Conservation (phyloP, 176 grass and related monocot genomes). For the Zea luxurians region DNA sequence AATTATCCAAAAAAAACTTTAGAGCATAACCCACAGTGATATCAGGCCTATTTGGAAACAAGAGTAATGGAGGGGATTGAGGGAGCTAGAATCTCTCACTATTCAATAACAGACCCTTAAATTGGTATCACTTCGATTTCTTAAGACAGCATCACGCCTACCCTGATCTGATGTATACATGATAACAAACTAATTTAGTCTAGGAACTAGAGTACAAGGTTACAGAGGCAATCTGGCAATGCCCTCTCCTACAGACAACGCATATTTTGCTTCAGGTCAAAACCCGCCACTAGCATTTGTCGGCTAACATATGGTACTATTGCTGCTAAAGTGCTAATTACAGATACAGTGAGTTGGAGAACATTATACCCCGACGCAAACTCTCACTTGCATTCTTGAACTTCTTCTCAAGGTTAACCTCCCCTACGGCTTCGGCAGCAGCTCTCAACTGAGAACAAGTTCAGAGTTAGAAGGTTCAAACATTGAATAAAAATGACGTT, state of each 20-base stretch:
- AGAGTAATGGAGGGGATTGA: no score
- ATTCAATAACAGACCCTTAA: no score
- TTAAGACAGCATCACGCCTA: not conserved
- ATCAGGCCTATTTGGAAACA: no score
- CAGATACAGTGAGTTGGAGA: constrained; percentile 92
- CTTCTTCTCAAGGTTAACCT: constrained; percentile 69
- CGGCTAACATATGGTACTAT: constrained; percentile 20
- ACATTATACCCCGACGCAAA: constrained; percentile 93
- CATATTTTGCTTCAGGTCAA: constrained; percentile 25
- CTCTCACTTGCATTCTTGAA: constrained; percentile 73
- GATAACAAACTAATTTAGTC: not conserved
- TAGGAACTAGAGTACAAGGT: not conserved
- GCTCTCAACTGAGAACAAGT: constrained; percentile 72
- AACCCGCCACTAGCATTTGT: constrained; percentile 17
- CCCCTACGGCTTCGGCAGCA: constrained; percentile 78
- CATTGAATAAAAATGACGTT: not conserved
- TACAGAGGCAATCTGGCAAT: constrained; percentile 10
- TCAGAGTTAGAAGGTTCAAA: constrained; percentile 14
- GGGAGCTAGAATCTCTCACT: no score
- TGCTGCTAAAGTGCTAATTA: constrained; percentile 37
- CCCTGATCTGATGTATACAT: no score
- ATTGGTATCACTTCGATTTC: no score
- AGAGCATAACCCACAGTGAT: no score
- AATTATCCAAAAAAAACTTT: no score
- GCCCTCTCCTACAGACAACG: constrained; percentile 26